Evolutionary conservation across 2,329 filamentous ascomycete genomes (phyloP).

Genomic region (Hirsutella rhossiliensis): DNA sequence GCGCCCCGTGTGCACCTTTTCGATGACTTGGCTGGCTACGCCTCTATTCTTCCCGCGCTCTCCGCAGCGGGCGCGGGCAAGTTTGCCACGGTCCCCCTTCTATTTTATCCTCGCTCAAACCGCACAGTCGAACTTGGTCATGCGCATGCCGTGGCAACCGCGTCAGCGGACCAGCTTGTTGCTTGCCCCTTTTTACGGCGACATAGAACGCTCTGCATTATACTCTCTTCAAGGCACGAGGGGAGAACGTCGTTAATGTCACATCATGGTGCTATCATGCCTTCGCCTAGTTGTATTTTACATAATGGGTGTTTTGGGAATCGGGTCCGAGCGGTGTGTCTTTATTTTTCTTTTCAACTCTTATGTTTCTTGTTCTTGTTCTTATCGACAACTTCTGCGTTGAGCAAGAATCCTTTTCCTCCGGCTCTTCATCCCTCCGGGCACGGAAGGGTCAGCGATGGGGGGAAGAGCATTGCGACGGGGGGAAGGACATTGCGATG

Average conservation of each 20-base stretch:
- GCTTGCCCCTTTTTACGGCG: too few relatives aligned
- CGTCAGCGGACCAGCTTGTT: too few relatives aligned
- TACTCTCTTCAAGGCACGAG: neutral
- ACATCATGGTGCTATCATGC: neutral
- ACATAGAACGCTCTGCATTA: neutral
- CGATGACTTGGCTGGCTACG: neutral
- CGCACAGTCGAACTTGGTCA: too few relatives aligned
- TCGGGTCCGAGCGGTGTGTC: neutral
- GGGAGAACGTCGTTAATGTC: neutral
- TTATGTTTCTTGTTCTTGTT: neutral
- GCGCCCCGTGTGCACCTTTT: neutral
- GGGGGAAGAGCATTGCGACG: too few relatives aligned
- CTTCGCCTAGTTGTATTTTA: constrained; percentile 10
- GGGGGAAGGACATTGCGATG: too few relatives aligned
- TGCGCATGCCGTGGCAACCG: too few relatives aligned
- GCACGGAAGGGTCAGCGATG: too few relatives aligned
- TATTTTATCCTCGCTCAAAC: too few relatives aligned
- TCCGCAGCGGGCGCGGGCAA: neutral
- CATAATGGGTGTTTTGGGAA: constrained; percentile 6
- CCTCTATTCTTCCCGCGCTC: neutral
- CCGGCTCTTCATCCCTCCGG: too few relatives aligned
- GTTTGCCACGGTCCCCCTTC: neutral
- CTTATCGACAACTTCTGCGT: neutral
- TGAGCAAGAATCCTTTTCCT: too few relatives aligned
- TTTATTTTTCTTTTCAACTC: neutral